Conservation (phyloP, 192 early-diverging fungal genomes). For the Gigaspora rosea region DNA sequence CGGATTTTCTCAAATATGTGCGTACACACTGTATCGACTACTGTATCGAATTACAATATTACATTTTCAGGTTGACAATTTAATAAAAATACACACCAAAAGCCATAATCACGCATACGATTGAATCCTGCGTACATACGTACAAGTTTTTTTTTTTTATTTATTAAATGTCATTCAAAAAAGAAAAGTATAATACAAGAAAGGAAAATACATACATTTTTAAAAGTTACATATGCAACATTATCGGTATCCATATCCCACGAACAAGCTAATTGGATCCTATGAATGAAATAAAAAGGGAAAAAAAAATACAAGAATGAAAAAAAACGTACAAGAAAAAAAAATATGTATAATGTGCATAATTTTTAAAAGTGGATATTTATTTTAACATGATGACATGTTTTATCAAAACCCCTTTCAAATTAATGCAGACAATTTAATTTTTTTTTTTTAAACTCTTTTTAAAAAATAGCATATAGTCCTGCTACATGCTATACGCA, state of each 20-base stretch:
- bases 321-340: no score
- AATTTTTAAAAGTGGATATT: no score
- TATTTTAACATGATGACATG: background rate
- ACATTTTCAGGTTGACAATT: background rate
- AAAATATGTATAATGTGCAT: no score
- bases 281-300: background rate
- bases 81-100: slow-evolving; percentile 7
- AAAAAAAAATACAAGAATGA: no score
- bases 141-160: background rate
- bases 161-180: background rate
- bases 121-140: background rate
- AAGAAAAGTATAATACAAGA: background rate
- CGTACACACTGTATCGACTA: no score
- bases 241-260: slow-evolving; percentile 12
- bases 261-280: background rate
- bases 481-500: no score
- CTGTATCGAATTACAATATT: no score
- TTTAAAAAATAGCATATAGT: background rate
- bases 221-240: slow-evolving; percentile 8
- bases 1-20: no score
- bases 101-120: background rate
- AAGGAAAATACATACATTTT: background rate
- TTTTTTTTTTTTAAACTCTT: no score
- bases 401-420: background rate
- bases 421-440: background rate